Evolutionary conservation across 2,329 filamentous ascomycete species (phyloP), one percentile per base, ranked within the genome.

Genomic region (Hawksworthiomyces lignivorus): DNA sequence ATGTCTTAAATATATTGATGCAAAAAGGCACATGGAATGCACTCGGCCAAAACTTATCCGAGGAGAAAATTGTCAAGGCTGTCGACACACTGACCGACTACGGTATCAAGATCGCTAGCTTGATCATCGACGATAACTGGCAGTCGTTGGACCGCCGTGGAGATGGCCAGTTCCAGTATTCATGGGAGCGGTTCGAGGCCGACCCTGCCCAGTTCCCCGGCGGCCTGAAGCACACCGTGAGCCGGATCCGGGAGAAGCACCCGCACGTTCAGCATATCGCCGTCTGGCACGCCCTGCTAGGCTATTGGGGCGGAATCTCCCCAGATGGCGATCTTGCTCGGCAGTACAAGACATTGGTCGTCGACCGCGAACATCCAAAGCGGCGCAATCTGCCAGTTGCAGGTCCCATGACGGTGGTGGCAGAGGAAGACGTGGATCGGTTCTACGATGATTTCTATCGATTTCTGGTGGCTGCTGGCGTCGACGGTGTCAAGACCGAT

Each of bases 101-200:
- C 43, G 75, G 81, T 1, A 86, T 98, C 54, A 80, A 83, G 31
- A 73, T 97, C 34, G 82, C 80, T 1, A 94, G 81, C 54, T 70
- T 98, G 3, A 95, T 97, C 47, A 94, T 98, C 48, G 92, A 98
- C 53, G 92, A 98, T 57, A 94, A 94, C 53, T 98, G 92, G 92
- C 89, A 95, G 61, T 77, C 82, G 8, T 72, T 94, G 35, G 77
- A 75, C 49, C 44, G 43, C 26, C 52, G 56, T 19, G 69, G 70
- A 1, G 55, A 68, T 5, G 66, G 68, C 15, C 72, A 77, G 48
- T 77, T 73, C 48, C 70, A 75, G 37, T 63, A 74, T 43, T 74
- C 80, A 20, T 94, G 85, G 87, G 75, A 77, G 9, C 76, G 82
- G 7, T 97, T 98, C 49, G 89, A 97, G 56, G 92, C 90, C 0